Evolutionary conservation across 1,284 basidiomycete genomes (phyloP).

Genomic region (Tremellales sp.): DNA sequence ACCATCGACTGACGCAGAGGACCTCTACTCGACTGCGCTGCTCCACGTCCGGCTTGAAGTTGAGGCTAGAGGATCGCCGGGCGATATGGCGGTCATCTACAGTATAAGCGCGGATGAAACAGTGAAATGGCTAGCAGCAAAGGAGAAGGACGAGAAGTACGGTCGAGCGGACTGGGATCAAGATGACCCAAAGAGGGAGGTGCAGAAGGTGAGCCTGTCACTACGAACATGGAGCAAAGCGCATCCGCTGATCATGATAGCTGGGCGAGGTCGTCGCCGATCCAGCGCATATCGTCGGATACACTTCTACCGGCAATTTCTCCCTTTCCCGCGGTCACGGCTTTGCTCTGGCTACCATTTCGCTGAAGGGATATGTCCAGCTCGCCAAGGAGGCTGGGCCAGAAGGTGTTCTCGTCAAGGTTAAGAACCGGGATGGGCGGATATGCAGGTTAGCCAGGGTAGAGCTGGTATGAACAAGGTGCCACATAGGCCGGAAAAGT

Average conservation of each 20-base stretch:
- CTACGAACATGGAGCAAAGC: too few relatives aligned
- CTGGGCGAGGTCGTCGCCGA: slow-evolving; percentile 51
- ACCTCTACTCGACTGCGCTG: slow-evolving; percentile 59
- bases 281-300: slow-evolving; percentile 61
- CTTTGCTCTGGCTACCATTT: slow-evolving; percentile 66
- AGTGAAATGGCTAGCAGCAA: slow-evolving; percentile 50
- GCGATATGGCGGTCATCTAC: slow-evolving; percentile 69
- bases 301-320: slow-evolving; percentile 72
- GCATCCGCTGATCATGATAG: slow-evolving; percentile 35
- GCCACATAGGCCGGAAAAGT: too few relatives aligned
- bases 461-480: slow-evolving; percentile 10
- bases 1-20: slow-evolving; percentile 42
- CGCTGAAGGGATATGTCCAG: slow-evolving; percentile 55
- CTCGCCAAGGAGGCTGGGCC: slow-evolving; percentile 2
- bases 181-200: slow-evolving; percentile 22
- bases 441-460: slow-evolving; percentile 49
- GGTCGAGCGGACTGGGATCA: neutral
- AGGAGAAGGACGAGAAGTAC: slow-evolving; percentile 26
- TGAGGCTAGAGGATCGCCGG: slow-evolving; percentile 64
- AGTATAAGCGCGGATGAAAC: slow-evolving; percentile 56
- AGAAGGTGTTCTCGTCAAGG: slow-evolving; percentile 45
- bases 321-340: slow-evolving; percentile 71
- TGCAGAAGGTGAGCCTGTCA: slow-evolving; percentile 50
- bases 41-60: slow-evolving; percentile 62
- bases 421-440: slow-evolving; percentile 50